A percentile compares a stretch with the other conserved stretches of the same genome.
phyloP scores from a whole-genome alignment of 2,329 filamentous ascomycete genomes.

The Chaetomiaceae sp. region DNA sequence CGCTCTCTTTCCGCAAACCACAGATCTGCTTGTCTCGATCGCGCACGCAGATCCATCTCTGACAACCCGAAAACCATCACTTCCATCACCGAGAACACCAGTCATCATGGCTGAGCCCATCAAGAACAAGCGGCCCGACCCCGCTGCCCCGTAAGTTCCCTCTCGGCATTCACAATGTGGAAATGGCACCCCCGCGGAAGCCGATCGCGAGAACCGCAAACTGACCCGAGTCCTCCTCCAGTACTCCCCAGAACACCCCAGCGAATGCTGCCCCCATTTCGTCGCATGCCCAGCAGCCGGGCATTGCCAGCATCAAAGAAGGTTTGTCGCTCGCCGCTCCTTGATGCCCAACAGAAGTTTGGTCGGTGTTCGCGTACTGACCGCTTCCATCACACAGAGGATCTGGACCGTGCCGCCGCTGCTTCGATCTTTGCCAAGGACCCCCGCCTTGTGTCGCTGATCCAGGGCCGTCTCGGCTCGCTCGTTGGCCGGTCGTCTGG shows the following conservation, averaged over 20 bases:
- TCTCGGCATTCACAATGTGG: constrained; percentile 12
- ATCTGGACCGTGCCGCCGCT: constrained; percentile 79
- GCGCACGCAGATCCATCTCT: constrained; percentile 23
- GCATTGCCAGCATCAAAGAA: constrained; percentile 93
- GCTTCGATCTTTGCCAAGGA: constrained; percentile 95
- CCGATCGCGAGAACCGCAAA: constrained; percentile 14
- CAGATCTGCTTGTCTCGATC: constrained; percentile 11
- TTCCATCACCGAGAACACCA: constrained; percentile 18
- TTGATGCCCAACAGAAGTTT: constrained; percentile 22
- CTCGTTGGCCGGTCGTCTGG: constrained; percentile 94
- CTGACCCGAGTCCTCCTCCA: constrained; percentile 37
- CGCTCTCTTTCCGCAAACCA: constrained; percentile 27
- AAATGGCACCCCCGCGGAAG: neutral
- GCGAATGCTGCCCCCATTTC: constrained; percentile 94
- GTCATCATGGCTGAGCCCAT: constrained; percentile 58
- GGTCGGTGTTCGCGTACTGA: constrained; percentile 11
- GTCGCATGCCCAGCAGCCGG: constrained; percentile 93
- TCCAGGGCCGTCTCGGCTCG: constrained; percentile 90
- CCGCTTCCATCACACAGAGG: constrained; percentile 62
- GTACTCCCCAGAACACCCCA: constrained; percentile 97
- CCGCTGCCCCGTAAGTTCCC: constrained; percentile 53
- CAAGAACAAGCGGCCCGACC: constrained; percentile 58
- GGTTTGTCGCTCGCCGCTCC: constrained; percentile 54
- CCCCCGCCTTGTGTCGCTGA: constrained; percentile 92
- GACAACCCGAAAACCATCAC: too few species aligned